phyloP scores from a whole-genome alignment of 2,329 filamentous ascomycete genomes.

The Corniculantispora saksenae region DNA sequence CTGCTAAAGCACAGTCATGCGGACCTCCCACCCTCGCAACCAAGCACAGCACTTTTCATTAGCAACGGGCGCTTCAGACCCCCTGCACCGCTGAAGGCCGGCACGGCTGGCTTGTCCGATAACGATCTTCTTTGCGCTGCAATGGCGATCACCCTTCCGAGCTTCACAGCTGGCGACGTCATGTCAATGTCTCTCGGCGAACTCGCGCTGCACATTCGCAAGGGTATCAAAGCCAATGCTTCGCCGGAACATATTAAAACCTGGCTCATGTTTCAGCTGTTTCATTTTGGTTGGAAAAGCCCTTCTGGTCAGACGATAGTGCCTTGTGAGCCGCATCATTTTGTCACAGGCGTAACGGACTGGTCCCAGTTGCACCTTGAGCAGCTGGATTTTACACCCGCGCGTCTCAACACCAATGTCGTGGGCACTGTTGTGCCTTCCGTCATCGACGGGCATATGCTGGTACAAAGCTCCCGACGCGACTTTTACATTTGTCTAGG shows the following conservation, averaged over 20 bases:
- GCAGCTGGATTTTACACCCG: constrained; percentile 3
- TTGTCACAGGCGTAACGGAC: background rate
- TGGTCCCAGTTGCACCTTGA: background rate
- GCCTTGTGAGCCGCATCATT: background rate
- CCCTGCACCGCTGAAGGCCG: background rate
- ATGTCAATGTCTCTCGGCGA: constrained; percentile 4
- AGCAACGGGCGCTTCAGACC: constrained; percentile 9
- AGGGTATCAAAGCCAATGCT: background rate
- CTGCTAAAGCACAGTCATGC: constrained; percentile 12
- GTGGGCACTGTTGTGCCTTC: background rate
- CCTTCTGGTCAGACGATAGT: background rate
- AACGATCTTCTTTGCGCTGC: constrained; percentile 2
- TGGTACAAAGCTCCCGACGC: background rate
- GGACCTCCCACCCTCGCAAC: background rate
- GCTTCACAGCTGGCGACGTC: background rate
- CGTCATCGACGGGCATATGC: background rate
- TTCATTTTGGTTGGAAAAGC: background rate
- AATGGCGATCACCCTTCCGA: constrained; percentile 2
- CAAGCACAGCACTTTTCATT: background rate
- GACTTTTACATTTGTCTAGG: constrained; percentile 7
- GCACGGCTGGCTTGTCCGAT: background rate
- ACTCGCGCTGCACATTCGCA: constrained; percentile 5
- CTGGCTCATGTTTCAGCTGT: background rate
- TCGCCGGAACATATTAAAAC: background rate
- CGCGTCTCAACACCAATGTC: background rate